Evolutionary conservation across 441 rosid genomes (phyloP), one percentile per base, ranked within the genome.

Genomic region (Aquilaria agallochum): DNA sequence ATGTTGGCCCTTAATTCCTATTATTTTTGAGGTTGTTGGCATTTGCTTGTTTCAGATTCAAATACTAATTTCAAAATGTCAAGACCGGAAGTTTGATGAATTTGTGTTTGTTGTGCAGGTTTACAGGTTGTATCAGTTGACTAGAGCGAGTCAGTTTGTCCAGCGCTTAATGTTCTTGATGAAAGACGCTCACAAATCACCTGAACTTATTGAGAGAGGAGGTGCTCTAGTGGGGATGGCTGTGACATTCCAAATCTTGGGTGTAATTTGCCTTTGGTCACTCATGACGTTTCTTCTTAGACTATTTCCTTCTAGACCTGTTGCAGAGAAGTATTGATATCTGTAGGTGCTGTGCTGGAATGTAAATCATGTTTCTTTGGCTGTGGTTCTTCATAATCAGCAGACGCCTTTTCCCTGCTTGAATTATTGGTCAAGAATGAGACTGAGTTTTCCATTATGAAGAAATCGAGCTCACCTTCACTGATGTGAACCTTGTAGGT

Each of bases 281-380:
- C 67, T 90, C 61, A 51, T 86, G 51, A 88, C 98, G 13, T 86
- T 90, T 66, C 89, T 89, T 52, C 63, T 82, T 75, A 82, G 97
- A 72, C 89, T 92, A 27, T 90, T 92, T 49, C 98, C 97, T 69
- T 90, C 94, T 13, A 88, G 92, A 76, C 92, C 96, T 32, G 94
- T 82, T 14, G 69, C 92, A 30, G 92, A 88, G 75, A 86, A 86
- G 69, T 88, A 90, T 64, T 88, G 64, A 80, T 63, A 15, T 36
- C 31, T 74, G 53, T 50, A 46, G 31, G 51, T 44, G 56, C 3
- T 69, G 63, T 64, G 58, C 58, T 31, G 27, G 30, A 33, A 58
- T 67, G 20, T 56, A 54, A 9, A 27, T 33, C 34, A 60, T 15
- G 12, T 40, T 34, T 52, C 31, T 47, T 45, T 11, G 27, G 27